Evolutionary conservation across 2,329 filamentous ascomycete species (phyloP).

Genomic region (Paecilomyces niveus): DNA sequence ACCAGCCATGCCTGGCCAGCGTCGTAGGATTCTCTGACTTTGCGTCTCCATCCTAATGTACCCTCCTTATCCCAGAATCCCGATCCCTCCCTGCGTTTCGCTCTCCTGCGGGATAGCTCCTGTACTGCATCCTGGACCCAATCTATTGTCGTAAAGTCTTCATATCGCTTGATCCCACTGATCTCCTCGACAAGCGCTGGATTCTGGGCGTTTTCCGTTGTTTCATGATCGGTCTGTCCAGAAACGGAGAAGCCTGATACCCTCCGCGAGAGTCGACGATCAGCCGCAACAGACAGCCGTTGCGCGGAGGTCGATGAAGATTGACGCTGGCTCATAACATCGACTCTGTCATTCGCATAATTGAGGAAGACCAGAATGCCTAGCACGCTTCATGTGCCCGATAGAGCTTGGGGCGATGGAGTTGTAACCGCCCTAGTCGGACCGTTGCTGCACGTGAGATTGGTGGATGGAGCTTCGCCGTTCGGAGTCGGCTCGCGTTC

Average conservation of each 20-base stretch:
- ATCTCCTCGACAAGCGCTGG: slow-evolving; percentile 87
- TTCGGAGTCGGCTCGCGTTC: neutral
- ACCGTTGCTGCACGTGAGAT: slow-evolving; percentile 1
- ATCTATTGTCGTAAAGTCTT: slow-evolving; percentile 94
- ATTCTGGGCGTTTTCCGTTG: slow-evolving; percentile 53
- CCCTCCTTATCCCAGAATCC: slow-evolving; percentile 63
- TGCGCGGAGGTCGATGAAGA: slow-evolving; percentile 22
- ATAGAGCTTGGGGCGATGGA: slow-evolving; percentile 1
- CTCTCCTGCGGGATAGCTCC: slow-evolving; percentile 75
- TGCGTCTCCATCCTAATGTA: slow-evolving; percentile 71
- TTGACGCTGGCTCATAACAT: slow-evolving; percentile 37
- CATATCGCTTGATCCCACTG: slow-evolving; percentile 94
- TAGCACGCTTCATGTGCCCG: neutral
- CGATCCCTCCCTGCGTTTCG: slow-evolving; percentile 63
- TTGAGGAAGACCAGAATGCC: slow-evolving; percentile 10
- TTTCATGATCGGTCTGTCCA: slow-evolving; percentile 47
- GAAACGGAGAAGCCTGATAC: slow-evolving; percentile 50
- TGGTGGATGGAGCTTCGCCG: neutral
- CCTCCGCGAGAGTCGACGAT: slow-evolving; percentile 27
- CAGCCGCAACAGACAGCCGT: slow-evolving; percentile 23
- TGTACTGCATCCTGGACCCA: slow-evolving; percentile 97
- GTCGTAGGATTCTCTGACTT: slow-evolving; percentile 80
- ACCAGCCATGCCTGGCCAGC: slow-evolving; percentile 98
- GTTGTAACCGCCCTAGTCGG: neutral
- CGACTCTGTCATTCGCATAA: slow-evolving; percentile 21